Base-by-base conservation (phyloP, 2,329 filamentous ascomycete species). In the Septoria linicola region DNA sequence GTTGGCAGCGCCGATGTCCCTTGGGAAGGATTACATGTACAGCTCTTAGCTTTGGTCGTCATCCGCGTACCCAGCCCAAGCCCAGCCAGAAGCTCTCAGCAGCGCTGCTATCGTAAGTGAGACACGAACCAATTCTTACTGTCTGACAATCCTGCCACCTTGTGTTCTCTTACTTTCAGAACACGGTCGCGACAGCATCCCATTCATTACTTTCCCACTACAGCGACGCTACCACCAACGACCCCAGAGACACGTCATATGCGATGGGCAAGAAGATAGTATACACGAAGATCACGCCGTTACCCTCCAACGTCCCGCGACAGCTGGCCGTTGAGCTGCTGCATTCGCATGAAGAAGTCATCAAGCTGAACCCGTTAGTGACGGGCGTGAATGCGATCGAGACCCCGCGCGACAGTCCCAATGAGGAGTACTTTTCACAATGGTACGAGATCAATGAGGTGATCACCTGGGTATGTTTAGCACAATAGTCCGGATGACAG, bases 361-460 rank as follows among this genome's bases (percentile, higher is more conserved):
- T 87, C 71, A 83, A 80, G 27, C 72, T 88, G 54, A 87, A 87
- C 62, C 84, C 84, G 3, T 79, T 88, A 42, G 84, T 88, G 21
- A 77, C 85, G 53, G 73, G 73, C 31, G 79, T 84, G 72, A 80
- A 80, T 57, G 72, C 81, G 53, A 84, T 87, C 66, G 74, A 82
- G 46, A 82, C 84, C 1, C 84, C 84, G 21, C 83, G 82, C 70
- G 76, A 84, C 70, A 83, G 37, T 42, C 78, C 81, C 49, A 73
- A 82, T 59, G 84, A 88, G 69, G 84, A 88, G 68, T 88, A 78
- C 70, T 88, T 85, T 70, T 82, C 82, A 56, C 85, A 84, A 23
- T 88, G 84, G 84, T 88, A 88, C 67, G 83, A 87, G 68, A 87
- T 88, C 63, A 79, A 73, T 51, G 79, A 88, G 74, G 79, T 82